Evolutionary conservation across 2,329 filamentous ascomycete species (phyloP), one percentile per base, ranked within the genome.

Genomic region (Orbilia ellipsospora): DNA sequence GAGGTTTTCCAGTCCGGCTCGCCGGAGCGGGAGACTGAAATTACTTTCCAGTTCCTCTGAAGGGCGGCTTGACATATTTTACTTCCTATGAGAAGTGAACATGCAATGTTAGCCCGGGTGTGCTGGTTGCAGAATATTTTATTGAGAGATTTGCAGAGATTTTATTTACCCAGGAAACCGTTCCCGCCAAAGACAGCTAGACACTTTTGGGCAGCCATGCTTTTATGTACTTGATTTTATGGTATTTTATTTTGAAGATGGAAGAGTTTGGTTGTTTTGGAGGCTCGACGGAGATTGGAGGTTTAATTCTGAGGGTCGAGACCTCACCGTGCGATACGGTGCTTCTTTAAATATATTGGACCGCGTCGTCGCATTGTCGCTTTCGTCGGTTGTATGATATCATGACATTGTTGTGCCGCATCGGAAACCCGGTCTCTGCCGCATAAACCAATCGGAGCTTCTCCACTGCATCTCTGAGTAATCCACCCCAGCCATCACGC

Each of bases 101-200:
- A 4, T 6, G 4, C 13, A 48, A 23, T 18, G 44, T 52, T 52
- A 52, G 48, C 7, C 1, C 16, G 18, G 1, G 12, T 8, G 6
- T 5, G 5, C 48, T 2, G 15, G 7, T 48, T 52, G 12, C 1
- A 48, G 26, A 36, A 18, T 28, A 18, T 44, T 7, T 2, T 15
- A 12, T 26, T 61, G n/a, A 15, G 45, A 42, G 26, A 10, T 16
- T 59, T 5, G 28, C 23, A 59, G 44, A 52, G 2, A 48, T 15
- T 42, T 23, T 20, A 42, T 40, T 36, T 69, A 55, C 72, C 72
- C 28, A 75, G 28, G 44, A 75, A 75, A 44, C 72, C 72, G 48
- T 68, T 75, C n/a, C 72, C 72, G 59, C 72, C 72, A 69, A 75
- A 69, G 59, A 75, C 72, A 7, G 72, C 72, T 16, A 75, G 48